Percentiles rank a stretch among this genome's conserved stretches.
These are phyloP conservation scores for Saraca asoca DNA, from an alignment of 331 rosid species.

Conservation along the genomic window DNA sequence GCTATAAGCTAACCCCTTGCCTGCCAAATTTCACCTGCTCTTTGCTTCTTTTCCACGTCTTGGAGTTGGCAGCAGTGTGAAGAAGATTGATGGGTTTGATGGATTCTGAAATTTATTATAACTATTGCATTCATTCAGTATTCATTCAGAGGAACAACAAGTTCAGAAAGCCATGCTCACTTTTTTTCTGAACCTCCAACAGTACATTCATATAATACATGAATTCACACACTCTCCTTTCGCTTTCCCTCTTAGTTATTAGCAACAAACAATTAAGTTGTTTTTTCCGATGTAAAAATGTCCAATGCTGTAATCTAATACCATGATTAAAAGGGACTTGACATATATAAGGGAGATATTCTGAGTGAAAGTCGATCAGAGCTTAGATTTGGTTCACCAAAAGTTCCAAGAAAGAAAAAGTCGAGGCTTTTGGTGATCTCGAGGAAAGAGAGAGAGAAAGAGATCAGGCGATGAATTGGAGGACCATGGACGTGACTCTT, in stretches of 20 bases:
- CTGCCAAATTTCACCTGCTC: conserved; percentile 47
- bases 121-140: conserved; percentile 43
- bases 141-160: conserved; percentile 37
- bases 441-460: conserved; percentile 39
- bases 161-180: conserved; percentile 46
- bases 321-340: conserved; percentile 43
- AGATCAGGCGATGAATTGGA: conserved; percentile 42
- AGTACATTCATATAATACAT: conserved; percentile 17
- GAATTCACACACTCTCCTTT: neutral
- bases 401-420: conserved; percentile 47
- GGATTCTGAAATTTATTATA: conserved; percentile 42
- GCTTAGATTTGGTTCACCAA: conserved; percentile 46
- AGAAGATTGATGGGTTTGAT: conserved; percentile 50
- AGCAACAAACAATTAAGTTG: conserved; percentile 19
- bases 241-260: conserved; percentile 6
- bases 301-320: conserved; percentile 9
- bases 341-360: conserved; percentile 50
- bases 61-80: conserved; percentile 26
- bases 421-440: conserved; percentile 48
- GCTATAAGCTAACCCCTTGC: conserved; percentile 19
- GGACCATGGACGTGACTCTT: conserved; percentile 47
- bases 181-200: conserved; percentile 37
- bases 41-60: conserved; percentile 67
- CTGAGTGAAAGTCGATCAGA: conserved; percentile 44
- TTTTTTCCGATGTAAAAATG: conserved; percentile 25